A percentile compares a stretch with the other conserved stretches of the same genome.
Evolutionary conservation across 1,284 basidiomycete genomes (phyloP).

Genomic region (Lentinula novae-zelandiae): DNA sequence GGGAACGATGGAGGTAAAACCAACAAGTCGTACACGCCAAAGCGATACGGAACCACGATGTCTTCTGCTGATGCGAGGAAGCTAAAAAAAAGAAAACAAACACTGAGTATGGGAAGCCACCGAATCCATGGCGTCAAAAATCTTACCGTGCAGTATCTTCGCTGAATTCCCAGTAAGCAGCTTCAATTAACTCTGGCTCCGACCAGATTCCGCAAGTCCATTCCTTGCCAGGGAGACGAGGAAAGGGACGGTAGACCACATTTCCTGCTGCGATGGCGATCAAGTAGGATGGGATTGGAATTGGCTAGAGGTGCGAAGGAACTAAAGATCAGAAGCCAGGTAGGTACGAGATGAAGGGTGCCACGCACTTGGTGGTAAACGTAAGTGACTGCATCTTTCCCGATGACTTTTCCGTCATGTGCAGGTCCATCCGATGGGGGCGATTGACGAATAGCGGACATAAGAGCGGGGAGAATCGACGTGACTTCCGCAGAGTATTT

Average conservation of each 20-base stretch:
- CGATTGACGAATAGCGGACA: slow-evolving; percentile 79
- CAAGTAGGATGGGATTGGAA: slow-evolving; percentile 84
- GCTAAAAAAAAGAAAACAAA: slow-evolving; percentile 31
- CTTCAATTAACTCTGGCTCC: slow-evolving; percentile 80
- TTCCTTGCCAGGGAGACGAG: slow-evolving; percentile 52
- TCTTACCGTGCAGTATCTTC: slow-evolving; percentile 72
- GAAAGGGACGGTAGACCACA: slow-evolving; percentile 71
- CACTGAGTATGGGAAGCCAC: background rate
- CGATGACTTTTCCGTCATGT: slow-evolving; percentile 66
- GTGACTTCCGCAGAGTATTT: slow-evolving; percentile 77
- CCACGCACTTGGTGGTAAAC: slow-evolving; percentile 62
- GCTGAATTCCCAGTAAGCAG: slow-evolving; percentile 85
- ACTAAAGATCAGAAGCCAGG: background rate
- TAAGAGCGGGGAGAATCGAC: slow-evolving; percentile 77
- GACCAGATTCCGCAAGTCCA: slow-evolving; percentile 90
- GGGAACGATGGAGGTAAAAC: slow-evolving; percentile 96
- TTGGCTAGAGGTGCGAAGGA: slow-evolving; percentile 45
- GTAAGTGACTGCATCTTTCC: slow-evolving; percentile 66
- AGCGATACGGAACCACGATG: slow-evolving; percentile 74
- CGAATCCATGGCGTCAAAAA: background rate
- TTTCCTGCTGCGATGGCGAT: slow-evolving; percentile 87
- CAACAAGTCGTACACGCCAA: slow-evolving; percentile 88
- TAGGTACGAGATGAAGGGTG: background rate
- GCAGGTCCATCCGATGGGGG: slow-evolving; percentile 65
- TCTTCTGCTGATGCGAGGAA: slow-evolving; percentile 78